Percentiles rank a stretch among this genome's conserved stretches.
These are phyloP conservation scores for Kwoniella shandongensis DNA, from an alignment of 768 basidiomycete genomes.

Conservation along the genomic window DNA sequence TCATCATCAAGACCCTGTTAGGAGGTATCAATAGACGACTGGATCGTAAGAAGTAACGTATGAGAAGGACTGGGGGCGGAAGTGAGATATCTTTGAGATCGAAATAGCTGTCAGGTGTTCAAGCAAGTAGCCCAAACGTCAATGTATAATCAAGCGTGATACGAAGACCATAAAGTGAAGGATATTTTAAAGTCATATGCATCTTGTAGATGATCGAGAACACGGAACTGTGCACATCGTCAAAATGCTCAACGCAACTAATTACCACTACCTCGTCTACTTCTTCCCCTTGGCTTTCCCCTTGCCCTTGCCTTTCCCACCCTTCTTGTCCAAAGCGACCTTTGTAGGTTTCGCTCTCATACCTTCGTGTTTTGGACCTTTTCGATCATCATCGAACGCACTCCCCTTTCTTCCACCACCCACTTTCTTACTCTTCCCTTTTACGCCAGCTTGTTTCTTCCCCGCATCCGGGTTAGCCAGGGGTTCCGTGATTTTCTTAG, in stretches of 20 bases:
- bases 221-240: too few relatives aligned
- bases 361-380: constrained; percentile 33
- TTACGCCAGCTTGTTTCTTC: constrained; percentile 25
- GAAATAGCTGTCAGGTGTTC: too few relatives aligned
- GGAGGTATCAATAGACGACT: constrained; percentile 66
- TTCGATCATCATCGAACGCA: constrained; percentile 37
- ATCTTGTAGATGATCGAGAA: too few relatives aligned
- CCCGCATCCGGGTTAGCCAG: constrained; percentile 40
- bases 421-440: constrained; percentile 15
- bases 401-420: constrained; percentile 28
- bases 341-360: constrained; percentile 42
- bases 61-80: too few relatives aligned
- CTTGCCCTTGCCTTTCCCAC: constrained; percentile 15
- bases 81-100: too few relatives aligned
- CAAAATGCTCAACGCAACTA: too few relatives aligned
- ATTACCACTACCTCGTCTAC: too few relatives aligned
- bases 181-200: too few relatives aligned
- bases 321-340: constrained; percentile 35
- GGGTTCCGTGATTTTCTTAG: constrained; percentile 70
- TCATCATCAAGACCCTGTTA: constrained; percentile 64
- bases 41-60: constrained; percentile 45
- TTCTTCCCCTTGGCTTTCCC: constrained; percentile 29
- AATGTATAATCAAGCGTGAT: neutral
- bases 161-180: too few relatives aligned
- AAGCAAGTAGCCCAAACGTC: neutral